phyloP scores from a whole-genome alignment of 805 yeast genomes.

The Starmerella tilneyi region DNA sequence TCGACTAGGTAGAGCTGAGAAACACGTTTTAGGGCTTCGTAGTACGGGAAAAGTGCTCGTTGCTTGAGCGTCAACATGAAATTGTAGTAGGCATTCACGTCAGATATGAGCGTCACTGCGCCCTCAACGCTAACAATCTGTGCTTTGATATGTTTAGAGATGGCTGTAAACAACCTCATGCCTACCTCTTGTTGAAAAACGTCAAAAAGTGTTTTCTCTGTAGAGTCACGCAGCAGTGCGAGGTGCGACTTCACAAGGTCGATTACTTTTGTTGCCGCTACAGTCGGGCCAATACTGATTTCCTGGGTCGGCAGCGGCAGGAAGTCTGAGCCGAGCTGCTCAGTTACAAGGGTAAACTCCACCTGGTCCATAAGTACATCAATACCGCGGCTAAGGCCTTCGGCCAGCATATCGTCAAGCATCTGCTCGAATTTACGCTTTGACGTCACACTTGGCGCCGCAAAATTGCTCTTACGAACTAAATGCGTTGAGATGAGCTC shows the following conservation, averaged over 20 bases:
- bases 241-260: conserved; percentile 60
- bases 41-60: conserved; percentile 51
- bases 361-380: conserved; percentile 78
- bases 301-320: conserved; percentile 37
- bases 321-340: conserved; percentile 53
- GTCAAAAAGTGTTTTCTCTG: conserved; percentile 79
- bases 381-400: conserved; percentile 85
- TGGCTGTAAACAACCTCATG: conserved; percentile 63
- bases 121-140: conserved; percentile 69
- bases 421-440: conserved; percentile 72
- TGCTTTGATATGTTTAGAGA: conserved; percentile 67
- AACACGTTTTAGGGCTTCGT: conserved; percentile 71
- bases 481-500: conserved; percentile 52
- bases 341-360: conserved; percentile 46
- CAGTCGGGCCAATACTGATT: conserved; percentile 36
- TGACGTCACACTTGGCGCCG: conserved; percentile 63
- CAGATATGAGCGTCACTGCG: conserved; percentile 71
- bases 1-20: conserved; percentile 72
- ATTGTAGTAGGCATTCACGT: conserved; percentile 65
- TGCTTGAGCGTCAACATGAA: conserved; percentile 53
- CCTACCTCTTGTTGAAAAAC: conserved; percentile 93
- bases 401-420: conserved; percentile 83
- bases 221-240: conserved; percentile 61
- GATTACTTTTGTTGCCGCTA: conserved; percentile 56
- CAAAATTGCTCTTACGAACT: conserved; percentile 65